Evolutionary conservation across 2,329 filamentous ascomycete species (phyloP), one percentile per base, ranked within the genome.

Genomic region (Fusarium liriodendri): DNA sequence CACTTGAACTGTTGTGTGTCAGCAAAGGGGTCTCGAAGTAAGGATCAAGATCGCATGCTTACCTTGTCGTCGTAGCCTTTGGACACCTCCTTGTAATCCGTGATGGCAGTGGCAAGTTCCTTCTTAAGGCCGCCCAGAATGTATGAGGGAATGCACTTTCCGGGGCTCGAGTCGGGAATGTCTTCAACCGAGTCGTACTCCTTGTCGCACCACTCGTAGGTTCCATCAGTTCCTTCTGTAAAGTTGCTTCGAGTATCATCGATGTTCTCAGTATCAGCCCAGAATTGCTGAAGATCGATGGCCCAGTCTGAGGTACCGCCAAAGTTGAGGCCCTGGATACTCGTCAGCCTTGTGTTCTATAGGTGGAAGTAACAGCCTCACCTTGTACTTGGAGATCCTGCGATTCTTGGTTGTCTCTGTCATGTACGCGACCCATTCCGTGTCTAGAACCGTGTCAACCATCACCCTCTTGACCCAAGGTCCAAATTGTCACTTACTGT

Each of bases 391-490:
- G 2, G 32, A 40, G 5, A 32, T n/a, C 13, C 75, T 74, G 8
- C 38, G 40, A 16, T 29, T 5, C 64, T 80, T 79, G 11, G 67
- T 75, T 20, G 42, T 52, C 4, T 66, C 57, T 50, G 64, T 65
- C 78, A 80, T 80, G 40, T 72, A 80, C 2, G 62, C 63, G 1
- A 76, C 78, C 76, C 78, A 79, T 35, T 78, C 66, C 1, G 50
- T 55, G 50, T n/a, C 50, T 55, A 29, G 11, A 22, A 8, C 10
- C 18, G 11, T 13, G 29, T 54, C 27, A 54, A 29, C 27, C 6
- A 7, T 7, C 11, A 29, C n/a, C 2, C 10, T 8, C 33, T 35
- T 35, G 14, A 16, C 14, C 16, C 33, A 35, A 6, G 14, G 2
- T 4, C 29, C 45, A 29, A 7, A 27, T 27, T 8, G 7, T 27